Evolutionary conservation across 169 alveolate species (phyloP), one percentile per base, ranked within the genome.

Genomic region (Haemoproteus tartakovskyi): DNA sequence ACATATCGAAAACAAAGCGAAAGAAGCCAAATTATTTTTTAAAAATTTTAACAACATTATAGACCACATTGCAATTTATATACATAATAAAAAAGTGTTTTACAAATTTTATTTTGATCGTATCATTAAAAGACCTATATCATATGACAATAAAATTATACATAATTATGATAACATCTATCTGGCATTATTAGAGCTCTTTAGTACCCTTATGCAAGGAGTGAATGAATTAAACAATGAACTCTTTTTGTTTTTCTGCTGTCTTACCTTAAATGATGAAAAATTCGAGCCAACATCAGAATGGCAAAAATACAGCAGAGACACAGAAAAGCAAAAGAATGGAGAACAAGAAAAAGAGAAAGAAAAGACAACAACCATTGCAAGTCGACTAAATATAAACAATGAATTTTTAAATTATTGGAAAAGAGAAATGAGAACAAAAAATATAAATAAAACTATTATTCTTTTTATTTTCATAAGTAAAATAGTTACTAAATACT

Each of bases 11-110:
- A 26, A 18, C 3, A 5, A 61, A 21, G 78, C 84, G 6, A 74
- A 74, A 45, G 57, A 57, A 43, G 57, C 84, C 3, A 74, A 48
- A 78, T 26, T 57, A 24, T 74, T 74, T 74, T 74, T 56, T 26
- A 57, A 45, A 40, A 30, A 62, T 16, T 74, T 74, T 37, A 74
- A 74, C 51, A 74, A 74, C 21, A 36, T 74, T 0, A 74, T 74
- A 0, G 84, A 74, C 47, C 84, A 56, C 18, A 16, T 74, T 2
- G 54, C 56, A 38, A 43, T 43, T 21, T 74, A 30, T 43, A 16
- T 74, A 30, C 78, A 74, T 30, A 74, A 74, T 74, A 57, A 56
- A 29, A 45, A 46, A 8, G n/a, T 56, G 19, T 74, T 74, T 57
- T 27, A 24, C 1, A 43, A 56, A 37, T 43, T 74, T 11, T 11